Base-by-base conservation (phyloP, 208 protist species). In the Leishmania major region DNA sequence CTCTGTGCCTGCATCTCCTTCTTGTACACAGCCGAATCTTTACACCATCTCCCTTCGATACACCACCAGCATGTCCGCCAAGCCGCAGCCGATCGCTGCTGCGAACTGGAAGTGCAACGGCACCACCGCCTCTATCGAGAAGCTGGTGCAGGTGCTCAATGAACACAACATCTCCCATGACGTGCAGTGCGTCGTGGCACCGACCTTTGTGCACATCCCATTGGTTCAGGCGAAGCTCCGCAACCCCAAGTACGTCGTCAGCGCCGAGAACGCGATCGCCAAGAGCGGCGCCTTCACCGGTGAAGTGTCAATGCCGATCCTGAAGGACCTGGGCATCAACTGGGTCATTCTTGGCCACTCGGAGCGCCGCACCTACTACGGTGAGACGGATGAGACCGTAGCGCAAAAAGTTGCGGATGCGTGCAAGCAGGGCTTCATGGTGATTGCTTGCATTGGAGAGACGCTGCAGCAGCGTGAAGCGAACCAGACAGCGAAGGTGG, bases 361-460 rank as follows among this genome's bases (percentile, higher is more conserved):
- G 84, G 99, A 99, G 92, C 94, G 99, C 55, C 93, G 99, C 79
- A 84, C 94, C 55, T 96, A 99, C 90, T 99, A 99, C 87, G 88
- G 89, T 45, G 98, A 99, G 89, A 93, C 90, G 19, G 88, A 98
- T 78, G 90, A 98, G 77, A 89, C 98, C 10, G 91, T 99, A 60
- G 98, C 95, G 17, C 89, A 98, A 74, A 99, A 99, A 89, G 89
- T 96, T 31, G 82, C 86, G 15, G 88, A 84, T 53, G 96, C 96
- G 40, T 84, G 98, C 60, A 86, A 86, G 43, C 79, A 80, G 66
- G 99, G 98, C 76, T 88, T 99, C 45, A 93, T 87, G 40, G 94
- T 99, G 25, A 99, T 99, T 84, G 93, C 94, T 31, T 99, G 99
- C 92, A 94, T 99, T 75, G 99, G 99, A 70, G 99, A 99, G 90